These are phyloP conservation scores for Lyophyllum decastes DNA, from an alignment of 768 basidiomycete species.

Conservation along the genomic window DNA sequence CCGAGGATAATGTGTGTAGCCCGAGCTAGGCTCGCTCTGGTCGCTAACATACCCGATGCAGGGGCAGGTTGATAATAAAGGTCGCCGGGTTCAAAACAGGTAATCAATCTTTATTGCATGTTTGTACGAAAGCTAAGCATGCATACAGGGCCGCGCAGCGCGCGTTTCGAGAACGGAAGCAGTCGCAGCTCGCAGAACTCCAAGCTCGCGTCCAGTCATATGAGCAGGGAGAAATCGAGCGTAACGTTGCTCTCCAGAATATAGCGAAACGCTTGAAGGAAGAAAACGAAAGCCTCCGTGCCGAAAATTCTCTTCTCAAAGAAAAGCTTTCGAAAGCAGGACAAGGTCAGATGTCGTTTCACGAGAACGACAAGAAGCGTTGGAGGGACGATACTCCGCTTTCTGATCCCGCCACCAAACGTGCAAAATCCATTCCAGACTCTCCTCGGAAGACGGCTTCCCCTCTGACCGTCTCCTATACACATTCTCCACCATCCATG, in stretches of 20 bases:
- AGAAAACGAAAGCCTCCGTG: slow-evolving; percentile 75
- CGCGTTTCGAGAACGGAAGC: slow-evolving; percentile 88
- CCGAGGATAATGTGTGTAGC: slow-evolving; percentile 48
- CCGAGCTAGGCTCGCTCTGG: not conserved
- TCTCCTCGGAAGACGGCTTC: slow-evolving; percentile 32
- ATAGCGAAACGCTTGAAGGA: slow-evolving; percentile 85
- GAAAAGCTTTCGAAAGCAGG: slow-evolving; percentile 47
- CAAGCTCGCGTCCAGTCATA: slow-evolving; percentile 84
- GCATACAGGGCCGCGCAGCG: slow-evolving; percentile 76
- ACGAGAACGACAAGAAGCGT: slow-evolving; percentile 55
- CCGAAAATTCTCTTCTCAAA: slow-evolving; percentile 65
- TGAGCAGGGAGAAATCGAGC: slow-evolving; percentile 89
- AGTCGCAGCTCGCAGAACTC: slow-evolving; percentile 83
- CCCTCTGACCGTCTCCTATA: slow-evolving; percentile 37
- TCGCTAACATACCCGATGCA: slow-evolving; percentile 9
- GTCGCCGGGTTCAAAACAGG: slow-evolving; percentile 80
- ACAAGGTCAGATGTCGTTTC: slow-evolving; percentile 29
- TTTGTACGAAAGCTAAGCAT: slow-evolving; percentile 14
- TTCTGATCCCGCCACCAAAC: slow-evolving; percentile 38
- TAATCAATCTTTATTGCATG: slow-evolving; percentile 16
- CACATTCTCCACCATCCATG: slow-evolving; percentile 47
- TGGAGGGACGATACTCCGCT: slow-evolving; percentile 52
- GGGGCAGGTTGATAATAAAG: slow-evolving; percentile 51
- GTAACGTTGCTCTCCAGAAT: slow-evolving; percentile 81
- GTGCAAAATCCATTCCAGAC: slow-evolving; percentile 22